These are phyloP conservation scores for Mucor sp. DNA, from an alignment of 371 early-diverging fungal species.

Conservation along the genomic window DNA sequence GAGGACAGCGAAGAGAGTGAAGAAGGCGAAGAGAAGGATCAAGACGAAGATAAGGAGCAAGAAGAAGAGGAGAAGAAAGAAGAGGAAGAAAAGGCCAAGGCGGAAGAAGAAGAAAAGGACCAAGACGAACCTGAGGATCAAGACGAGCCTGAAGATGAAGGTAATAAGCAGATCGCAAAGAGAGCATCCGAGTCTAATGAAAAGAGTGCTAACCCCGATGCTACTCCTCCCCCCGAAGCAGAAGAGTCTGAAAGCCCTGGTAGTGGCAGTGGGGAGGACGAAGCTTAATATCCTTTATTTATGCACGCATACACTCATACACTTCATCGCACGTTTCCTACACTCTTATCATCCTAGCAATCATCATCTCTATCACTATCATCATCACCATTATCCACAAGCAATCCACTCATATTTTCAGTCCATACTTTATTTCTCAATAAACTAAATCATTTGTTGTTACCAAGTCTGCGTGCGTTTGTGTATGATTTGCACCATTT, in stretches of 20 bases:
- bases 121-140: slow-evolving; percentile 8
- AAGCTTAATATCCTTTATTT: slow-evolving; percentile 5
- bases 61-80: slow-evolving; percentile 8
- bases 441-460: not conserved
- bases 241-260: slow-evolving; percentile 5
- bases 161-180: slow-evolving; percentile 12
- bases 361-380: not conserved
- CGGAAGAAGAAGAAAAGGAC: slow-evolving; percentile 11
- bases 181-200: not conserved
- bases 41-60: slow-evolving; percentile 8
- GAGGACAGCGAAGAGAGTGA: slow-evolving; percentile 2
- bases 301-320: not conserved
- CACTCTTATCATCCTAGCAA: not conserved
- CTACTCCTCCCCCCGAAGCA: slow-evolving; percentile 3
- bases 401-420: not conserved
- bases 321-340: not conserved
- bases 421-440: not conserved
- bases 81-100: not conserved
- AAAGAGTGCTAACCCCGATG: slow-evolving; percentile 4
- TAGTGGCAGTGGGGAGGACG: not conserved
- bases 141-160: slow-evolving; percentile 7
- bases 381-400: not conserved
- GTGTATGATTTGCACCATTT: not conserved
- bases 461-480: not conserved
- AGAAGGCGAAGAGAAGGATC: slow-evolving; percentile 11